Evolutionary conservation across 768 basidiomycete genomes (phyloP).

Genomic region (Termitomyces sp.): DNA sequence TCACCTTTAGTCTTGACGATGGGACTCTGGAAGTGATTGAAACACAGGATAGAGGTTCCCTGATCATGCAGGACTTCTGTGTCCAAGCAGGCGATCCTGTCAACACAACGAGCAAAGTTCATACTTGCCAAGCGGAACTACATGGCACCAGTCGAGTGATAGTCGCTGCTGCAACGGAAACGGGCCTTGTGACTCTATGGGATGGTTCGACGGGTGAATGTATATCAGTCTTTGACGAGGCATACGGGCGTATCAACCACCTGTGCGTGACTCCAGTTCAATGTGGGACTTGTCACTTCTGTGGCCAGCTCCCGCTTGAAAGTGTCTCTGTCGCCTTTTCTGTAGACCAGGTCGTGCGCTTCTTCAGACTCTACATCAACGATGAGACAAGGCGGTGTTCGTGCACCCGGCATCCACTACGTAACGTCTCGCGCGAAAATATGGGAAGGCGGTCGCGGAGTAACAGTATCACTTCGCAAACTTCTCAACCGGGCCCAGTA

Average conservation of each 20-base stretch:
- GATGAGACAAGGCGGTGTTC: conserved; percentile 64
- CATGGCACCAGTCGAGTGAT: conserved; percentile 51
- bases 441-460: conserved; percentile 61
- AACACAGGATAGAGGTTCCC: conserved; percentile 41
- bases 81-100: conserved; percentile 58
- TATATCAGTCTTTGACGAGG: conserved; percentile 59
- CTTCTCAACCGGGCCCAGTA: conserved; percentile 37
- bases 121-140: conserved; percentile 53
- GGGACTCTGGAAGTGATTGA: conserved; percentile 66
- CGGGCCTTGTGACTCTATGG: conserved; percentile 75
- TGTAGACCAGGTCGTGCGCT: conserved; percentile 56
- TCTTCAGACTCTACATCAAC: conserved; percentile 63
- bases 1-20: conserved; percentile 63
- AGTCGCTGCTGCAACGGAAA: conserved; percentile 60
- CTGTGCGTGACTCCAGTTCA: conserved; percentile 59
- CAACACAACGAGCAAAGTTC: conserved; percentile 53
- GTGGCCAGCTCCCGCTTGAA: conserved; percentile 66
- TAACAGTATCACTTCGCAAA: conserved; percentile 49
- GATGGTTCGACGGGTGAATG: conserved; percentile 65
- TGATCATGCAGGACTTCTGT: conserved; percentile 43
- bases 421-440: conserved; percentile 42
- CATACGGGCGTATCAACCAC: conserved; percentile 54
- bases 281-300: conserved; percentile 62
- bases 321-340: conserved; percentile 68
- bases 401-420: conserved; percentile 53